These are phyloP conservation scores for Colletotrichum sp. DNA, from an alignment of 2,329 filamentous ascomycete species.

Conservation along the genomic window DNA sequence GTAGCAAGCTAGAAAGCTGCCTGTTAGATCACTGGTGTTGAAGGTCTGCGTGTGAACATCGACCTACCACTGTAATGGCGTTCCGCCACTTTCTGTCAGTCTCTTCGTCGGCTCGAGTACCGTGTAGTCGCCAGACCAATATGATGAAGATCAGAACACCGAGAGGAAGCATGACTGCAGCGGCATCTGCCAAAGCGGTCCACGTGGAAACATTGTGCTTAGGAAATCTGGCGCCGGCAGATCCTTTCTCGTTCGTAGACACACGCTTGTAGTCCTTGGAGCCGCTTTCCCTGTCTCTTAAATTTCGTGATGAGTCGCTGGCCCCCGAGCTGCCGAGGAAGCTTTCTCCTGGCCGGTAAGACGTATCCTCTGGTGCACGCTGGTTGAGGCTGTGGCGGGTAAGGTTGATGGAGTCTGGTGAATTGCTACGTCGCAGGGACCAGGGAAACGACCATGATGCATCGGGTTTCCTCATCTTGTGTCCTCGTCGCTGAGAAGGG, in stretches of 20 bases:
- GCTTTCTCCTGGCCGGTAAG: background rate
- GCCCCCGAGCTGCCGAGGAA: background rate
- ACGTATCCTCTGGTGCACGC: background rate
- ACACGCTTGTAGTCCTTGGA: background rate
- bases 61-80: background rate
- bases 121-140: background rate
- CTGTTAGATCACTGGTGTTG: background rate
- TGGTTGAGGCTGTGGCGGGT: background rate
- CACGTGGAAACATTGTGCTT: background rate
- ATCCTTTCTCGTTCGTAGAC: background rate
- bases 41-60: background rate
- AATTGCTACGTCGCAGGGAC: background rate
- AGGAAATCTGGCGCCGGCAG: background rate
- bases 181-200: background rate
- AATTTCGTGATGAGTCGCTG: background rate
- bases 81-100: background rate
- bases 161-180: background rate
- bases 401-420: background rate
- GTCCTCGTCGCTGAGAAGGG: background rate
- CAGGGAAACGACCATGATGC: background rate
- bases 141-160: background rate
- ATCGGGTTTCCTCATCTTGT: background rate
- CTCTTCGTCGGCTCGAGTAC: background rate
- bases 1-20: conserved; percentile 19
- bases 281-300: background rate